Evolutionary conservation across 2,329 filamentous ascomycete species (phyloP), one percentile per base, ranked within the genome.

Genomic region (Claviceps capensis): DNA sequence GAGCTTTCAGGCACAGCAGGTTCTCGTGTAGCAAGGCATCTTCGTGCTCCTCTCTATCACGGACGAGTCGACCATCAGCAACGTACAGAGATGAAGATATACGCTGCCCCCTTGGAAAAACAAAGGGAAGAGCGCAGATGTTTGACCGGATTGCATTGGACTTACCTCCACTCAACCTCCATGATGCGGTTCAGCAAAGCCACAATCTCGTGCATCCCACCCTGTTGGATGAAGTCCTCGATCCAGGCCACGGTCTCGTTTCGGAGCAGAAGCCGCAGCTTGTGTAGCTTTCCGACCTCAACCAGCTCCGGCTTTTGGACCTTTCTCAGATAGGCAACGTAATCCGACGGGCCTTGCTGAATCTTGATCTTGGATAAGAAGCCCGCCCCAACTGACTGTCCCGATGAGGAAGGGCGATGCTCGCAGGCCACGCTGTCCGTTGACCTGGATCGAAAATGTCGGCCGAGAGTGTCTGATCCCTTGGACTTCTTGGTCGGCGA

Each of bases 241-340:
- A 94, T 94, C 93, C 93, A 98, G 13, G 85, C 81, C 5, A 98
- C 88, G 0, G 91, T 95, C 71, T 98, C 93, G 62, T 97, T 97
- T 17, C 93, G 82, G 50, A 98, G 75, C 50, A 97, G 71, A 19
- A 96, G 76, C 14, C 91, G 82, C 46, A 98, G 76, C 69, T 97
- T 97, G 70, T 97, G 93, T 38, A 98, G 71, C 65, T 93, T 91
- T 45, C 90, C 89, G n/a, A 97, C 87, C 65, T 97, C 91, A 9
- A 96, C 84, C 41, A 82, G 73, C 61, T 93, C 81, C 0, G 89
- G 89, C 67, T 88, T 85, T 58, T 83, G 84, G 1, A 86, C 83
- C 66, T 88, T 90, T 61, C 80, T 79, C 59, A 96, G 71, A 64
- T 96, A 95, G 22, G 79, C 75, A 40, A 97, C 89, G 68, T 94